Base-by-base conservation (phyloP, 805 yeast genomes). In the Zygoascus bituminiphila region DNA sequence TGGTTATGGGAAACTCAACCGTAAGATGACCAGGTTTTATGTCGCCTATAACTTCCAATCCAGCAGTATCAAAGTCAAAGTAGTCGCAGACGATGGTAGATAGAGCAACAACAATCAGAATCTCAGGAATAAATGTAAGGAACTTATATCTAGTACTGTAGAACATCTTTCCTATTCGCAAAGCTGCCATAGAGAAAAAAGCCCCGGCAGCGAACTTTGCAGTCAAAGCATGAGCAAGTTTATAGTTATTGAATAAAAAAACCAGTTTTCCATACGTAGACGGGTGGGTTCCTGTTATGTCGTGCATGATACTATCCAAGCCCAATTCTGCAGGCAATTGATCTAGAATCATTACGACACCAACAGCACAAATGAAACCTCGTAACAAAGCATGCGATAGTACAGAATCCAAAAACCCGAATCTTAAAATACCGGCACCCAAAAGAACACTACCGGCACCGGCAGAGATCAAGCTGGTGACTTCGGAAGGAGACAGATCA, bases 301-400 rank as follows among this genome's bases (percentile, higher is more conserved):
- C 51, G 42, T 60, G 64, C 65, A 65, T 62, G 2, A 77, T 53
- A 4, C 71, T 57, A 31, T 69, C 71, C 23, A 91, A 68, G 1
- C 95, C 95, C 36, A 89, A 65, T 63, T 82, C 84, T 2, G 84
- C 77, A 10, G 88, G 78, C 9, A 77, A 57, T 2, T 96, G 82
- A 61, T 86, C 88, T 44, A 83, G 69, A 25, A 88, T 74, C 88
- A 88, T 88, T 7, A 87, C 81, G 19, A 84, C 54, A 14, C 96
- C 96, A 51, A 88, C 87, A 3, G 93, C 93, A 10, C 88, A 80
- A 37, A 88, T 78, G 58, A 88, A 88, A 0, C 96, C 96, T 52
- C 88, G 74, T 10, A 88, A 65, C 26, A 88, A 67, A 0, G 95
- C 80, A 21, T 86, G 76, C 36, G 93, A 82, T 44, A 88, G 69